Percentiles rank a stretch among this genome's conserved stretches.
phyloP scores from a whole-genome alignment of 306 rosid species.

The Inga oerstediana region DNA sequence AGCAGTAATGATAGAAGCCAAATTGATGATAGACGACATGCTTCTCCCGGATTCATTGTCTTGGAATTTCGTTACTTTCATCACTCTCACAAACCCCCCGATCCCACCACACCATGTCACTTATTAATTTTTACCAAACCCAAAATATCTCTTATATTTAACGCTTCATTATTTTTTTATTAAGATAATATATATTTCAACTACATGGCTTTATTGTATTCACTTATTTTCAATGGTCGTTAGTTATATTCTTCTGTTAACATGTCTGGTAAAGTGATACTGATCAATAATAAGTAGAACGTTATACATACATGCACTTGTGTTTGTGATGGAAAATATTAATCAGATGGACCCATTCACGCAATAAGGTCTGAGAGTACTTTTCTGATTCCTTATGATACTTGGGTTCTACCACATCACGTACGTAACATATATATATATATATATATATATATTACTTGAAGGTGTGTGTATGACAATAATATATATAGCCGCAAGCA shows the following conservation, averaged over 20 bases:
- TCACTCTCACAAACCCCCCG: background rate
- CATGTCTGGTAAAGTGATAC: too few relatives aligned
- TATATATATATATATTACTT: background rate
- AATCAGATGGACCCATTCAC: constrained; percentile 18
- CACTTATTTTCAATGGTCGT: background rate
- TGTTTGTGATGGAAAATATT: background rate
- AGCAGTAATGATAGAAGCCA: background rate
- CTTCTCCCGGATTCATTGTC: background rate
- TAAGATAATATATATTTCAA: background rate
- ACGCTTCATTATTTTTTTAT: background rate
- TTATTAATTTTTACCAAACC: background rate
- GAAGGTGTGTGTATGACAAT: background rate
- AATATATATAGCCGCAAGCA: background rate
- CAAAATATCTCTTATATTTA: background rate
- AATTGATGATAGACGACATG: background rate
- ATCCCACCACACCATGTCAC: background rate
- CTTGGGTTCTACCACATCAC: constrained; percentile 47
- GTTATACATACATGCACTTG: background rate
- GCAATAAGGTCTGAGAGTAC: constrained; percentile 9
- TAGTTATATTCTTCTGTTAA: background rate
- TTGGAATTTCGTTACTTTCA: background rate
- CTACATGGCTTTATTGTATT: background rate
- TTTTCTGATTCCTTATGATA: constrained; percentile 15
- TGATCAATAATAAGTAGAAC: too few relatives aligned
- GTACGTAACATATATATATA: background rate